Percentiles rank a stretch among this genome's conserved stretches.
Conservation (phyloP, 1,284 basidiomycete genomes). For the Porogramme epimiltina region DNA sequence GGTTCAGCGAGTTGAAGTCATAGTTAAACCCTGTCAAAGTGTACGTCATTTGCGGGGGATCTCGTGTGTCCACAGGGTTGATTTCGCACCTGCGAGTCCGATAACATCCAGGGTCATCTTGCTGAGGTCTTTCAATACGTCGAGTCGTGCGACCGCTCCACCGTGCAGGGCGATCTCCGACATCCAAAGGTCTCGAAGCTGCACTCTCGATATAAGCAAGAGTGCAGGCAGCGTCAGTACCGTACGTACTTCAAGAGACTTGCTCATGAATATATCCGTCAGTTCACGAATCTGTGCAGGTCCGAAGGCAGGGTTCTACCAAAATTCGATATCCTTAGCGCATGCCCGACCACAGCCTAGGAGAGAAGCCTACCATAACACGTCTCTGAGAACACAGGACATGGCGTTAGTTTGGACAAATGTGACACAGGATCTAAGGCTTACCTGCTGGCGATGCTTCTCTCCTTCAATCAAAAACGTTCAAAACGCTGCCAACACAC, state of each 20-base stretch:
- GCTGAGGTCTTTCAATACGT: conserved; percentile 43
- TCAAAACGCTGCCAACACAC: not conserved
- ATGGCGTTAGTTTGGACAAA: not conserved
- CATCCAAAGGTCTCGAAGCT: conserved; percentile 33
- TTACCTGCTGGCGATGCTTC: conserved; percentile 19
- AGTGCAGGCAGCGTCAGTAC: not conserved
- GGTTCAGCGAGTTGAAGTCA: conserved; percentile 41
- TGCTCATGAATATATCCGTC: conserved; percentile 54
- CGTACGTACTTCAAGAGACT: conserved; percentile 44
- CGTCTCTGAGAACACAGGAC: conserved; percentile 8
- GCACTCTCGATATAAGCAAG: not conserved
- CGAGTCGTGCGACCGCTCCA: conserved; percentile 28
- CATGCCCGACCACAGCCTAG: too few relatives aligned
- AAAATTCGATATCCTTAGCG: too few relatives aligned
- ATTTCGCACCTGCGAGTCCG: conserved; percentile 44
- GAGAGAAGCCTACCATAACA: conserved; percentile 16
- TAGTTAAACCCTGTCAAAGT: conserved; percentile 49
- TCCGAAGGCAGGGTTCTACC: conserved; percentile 63
- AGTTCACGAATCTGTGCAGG: conserved; percentile 53
- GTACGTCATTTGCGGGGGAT: too few relatives aligned
- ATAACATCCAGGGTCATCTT: conserved; percentile 51
- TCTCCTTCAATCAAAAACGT: conserved; percentile 5
- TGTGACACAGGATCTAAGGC: not conserved
- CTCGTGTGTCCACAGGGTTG: not conserved
- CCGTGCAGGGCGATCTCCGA: conserved; percentile 11